These are phyloP conservation scores for Penicillium chermesinum DNA, from an alignment of 495 filamentous ascomycete species.

Conservation along the genomic window DNA sequence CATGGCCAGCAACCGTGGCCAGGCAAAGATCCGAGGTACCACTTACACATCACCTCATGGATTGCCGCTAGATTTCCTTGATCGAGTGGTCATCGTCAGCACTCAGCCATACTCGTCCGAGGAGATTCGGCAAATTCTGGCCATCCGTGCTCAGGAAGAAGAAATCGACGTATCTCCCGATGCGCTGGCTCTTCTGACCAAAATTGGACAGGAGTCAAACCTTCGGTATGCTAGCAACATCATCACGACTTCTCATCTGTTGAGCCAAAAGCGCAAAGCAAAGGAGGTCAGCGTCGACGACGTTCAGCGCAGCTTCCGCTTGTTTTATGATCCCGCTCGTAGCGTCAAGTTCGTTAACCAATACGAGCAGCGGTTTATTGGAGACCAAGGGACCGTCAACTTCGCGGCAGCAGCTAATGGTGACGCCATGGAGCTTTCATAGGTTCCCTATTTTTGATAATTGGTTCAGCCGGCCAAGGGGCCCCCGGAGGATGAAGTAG, in stretches of 20 bases:
- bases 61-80: slow-evolving; percentile 90
- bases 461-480: slow-evolving; percentile 15
- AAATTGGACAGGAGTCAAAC: slow-evolving; percentile 90
- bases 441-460: slow-evolving; percentile 26
- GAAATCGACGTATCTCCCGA: slow-evolving; percentile 87
- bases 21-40: slow-evolving; percentile 88
- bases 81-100: slow-evolving; percentile 93
- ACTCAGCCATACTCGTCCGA: slow-evolving; percentile 82
- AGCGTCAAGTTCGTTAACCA: slow-evolving; percentile 87
- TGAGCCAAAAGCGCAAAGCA: slow-evolving; percentile 72
- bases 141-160: slow-evolving; percentile 89
- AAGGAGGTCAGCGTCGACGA: slow-evolving; percentile 80
- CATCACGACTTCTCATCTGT: slow-evolving; percentile 85
- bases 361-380: slow-evolving; percentile 89
- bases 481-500: slow-evolving; percentile 16
- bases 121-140: slow-evolving; percentile 84
- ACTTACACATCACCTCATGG: slow-evolving; percentile 89
- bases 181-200: slow-evolving; percentile 85
- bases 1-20: slow-evolving; percentile 97
- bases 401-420: slow-evolving; percentile 63
- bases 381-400: slow-evolving; percentile 73
- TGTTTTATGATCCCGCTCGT: slow-evolving; percentile 85
- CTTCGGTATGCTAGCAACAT: slow-evolving; percentile 92
- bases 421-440: slow-evolving; percentile 82
- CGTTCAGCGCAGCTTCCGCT: slow-evolving; percentile 83